Evolutionary conservation across 2,329 filamentous ascomycete genomes (phyloP).

Genomic region (Trichoderma asperellum): DNA sequence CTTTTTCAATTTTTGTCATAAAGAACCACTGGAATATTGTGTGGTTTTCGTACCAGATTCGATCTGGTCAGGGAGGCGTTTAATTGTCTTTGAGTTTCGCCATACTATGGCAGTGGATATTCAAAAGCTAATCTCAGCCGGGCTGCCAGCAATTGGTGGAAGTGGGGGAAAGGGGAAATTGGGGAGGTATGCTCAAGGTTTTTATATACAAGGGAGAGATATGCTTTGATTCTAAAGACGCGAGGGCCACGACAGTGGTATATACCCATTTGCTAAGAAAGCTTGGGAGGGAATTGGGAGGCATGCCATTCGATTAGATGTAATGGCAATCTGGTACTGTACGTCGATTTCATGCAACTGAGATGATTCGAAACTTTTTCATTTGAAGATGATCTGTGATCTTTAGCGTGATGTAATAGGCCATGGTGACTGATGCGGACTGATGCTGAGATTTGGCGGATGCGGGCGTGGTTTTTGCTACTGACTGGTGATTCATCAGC

Average conservation of each 20-base stretch:
- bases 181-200: constrained; percentile 3
- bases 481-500: neutral
- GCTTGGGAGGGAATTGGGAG: constrained; percentile 11
- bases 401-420: neutral
- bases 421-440: neutral
- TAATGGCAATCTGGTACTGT: constrained; percentile 19
- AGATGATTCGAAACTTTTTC: constrained; percentile 1
- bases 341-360: constrained; percentile 7
- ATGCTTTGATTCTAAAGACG: constrained; percentile 15
- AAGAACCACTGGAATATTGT: constrained; percentile 2
- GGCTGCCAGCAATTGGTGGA: constrained; percentile 20
- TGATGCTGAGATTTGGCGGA: neutral
- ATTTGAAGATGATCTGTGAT: neutral
- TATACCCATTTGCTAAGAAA: constrained; percentile 41
- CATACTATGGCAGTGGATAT: constrained; percentile 10
- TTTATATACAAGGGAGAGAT: constrained; percentile 18
- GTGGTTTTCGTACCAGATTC: constrained; percentile 16
- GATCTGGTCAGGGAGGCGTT: constrained; percentile 22
- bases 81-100: constrained; percentile 12
- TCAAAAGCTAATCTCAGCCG: constrained; percentile 27
- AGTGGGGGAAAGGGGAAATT: neutral
- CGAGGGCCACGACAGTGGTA: constrained; percentile 32
- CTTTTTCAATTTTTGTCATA: constrained; percentile 16
- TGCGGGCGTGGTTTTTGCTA: neutral
- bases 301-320: constrained; percentile 8